phyloP scores from a whole-genome alignment of 495 filamentous ascomycete genomes.

The Letharia columbiana region DNA sequence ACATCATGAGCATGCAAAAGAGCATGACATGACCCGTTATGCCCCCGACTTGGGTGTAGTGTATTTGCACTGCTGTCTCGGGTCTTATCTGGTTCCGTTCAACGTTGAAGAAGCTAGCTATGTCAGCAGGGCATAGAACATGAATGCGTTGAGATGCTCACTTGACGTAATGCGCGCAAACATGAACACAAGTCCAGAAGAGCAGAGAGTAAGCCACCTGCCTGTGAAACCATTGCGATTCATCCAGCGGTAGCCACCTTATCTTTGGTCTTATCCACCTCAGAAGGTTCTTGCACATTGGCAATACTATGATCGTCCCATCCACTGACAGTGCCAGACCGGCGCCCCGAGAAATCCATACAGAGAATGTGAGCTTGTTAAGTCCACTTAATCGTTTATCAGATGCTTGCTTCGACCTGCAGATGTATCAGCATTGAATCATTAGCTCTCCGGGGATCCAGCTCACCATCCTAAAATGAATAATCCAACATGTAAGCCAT shows the following conservation, averaged over 20 bases:
- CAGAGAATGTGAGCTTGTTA: conserved; percentile 76
- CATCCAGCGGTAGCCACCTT: conserved; percentile 81
- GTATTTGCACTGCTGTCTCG: conserved; percentile 78
- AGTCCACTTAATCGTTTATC: conserved; percentile 62
- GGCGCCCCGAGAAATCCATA: conserved; percentile 93
- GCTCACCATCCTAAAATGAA: conserved; percentile 86
- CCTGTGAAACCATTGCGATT: conserved; percentile 93
- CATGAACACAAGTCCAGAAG: conserved; percentile 72
- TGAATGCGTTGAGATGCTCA: conserved; percentile 38
- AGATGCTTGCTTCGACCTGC: conserved; percentile 66
- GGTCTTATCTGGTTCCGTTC: conserved; percentile 78
- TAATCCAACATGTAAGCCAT: conserved; percentile 68
- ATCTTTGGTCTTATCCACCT: conserved; percentile 79
- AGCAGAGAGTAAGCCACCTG: conserved; percentile 88
- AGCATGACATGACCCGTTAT: conserved; percentile 98
- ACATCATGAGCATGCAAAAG: conserved; percentile 97
- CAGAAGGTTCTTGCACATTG: conserved; percentile 89
- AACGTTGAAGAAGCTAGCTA: conserved; percentile 80
- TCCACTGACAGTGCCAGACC: conserved; percentile 76
- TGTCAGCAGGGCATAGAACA: conserved; percentile 28
- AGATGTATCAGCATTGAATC: conserved; percentile 4
- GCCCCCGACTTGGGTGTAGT: conserved; percentile 81
- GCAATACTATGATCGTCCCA: conserved; percentile 76
- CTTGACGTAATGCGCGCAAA: conserved; percentile 87
- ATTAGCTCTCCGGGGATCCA: background rate